A percentile compares a stretch with the other conserved stretches of the same genome.
Evolutionary conservation across 768 basidiomycete genomes (phyloP).

Genomic region (Trametes sanguinea): DNA sequence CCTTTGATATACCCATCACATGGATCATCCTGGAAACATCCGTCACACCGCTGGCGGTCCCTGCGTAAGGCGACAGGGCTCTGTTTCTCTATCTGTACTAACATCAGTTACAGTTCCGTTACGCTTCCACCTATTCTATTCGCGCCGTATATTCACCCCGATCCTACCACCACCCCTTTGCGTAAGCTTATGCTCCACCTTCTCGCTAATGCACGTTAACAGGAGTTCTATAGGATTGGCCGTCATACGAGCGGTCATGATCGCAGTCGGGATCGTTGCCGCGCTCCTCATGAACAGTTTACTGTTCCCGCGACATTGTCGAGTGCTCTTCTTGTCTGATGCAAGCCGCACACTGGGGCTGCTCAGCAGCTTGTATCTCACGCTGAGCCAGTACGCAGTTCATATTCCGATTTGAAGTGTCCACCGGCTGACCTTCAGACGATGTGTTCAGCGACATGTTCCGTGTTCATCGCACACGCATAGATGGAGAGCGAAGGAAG

Average conservation of each 20-base stretch:
- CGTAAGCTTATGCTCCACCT: constrained; percentile 25
- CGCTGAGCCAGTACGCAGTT: constrained; percentile 39
- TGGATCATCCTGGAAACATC: constrained; percentile 45
- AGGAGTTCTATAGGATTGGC: constrained; percentile 38
- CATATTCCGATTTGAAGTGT: background rate
- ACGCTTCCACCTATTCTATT: constrained; percentile 47
- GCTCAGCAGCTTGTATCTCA: constrained; percentile 46
- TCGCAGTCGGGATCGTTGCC: constrained; percentile 46
- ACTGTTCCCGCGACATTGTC: constrained; percentile 49
- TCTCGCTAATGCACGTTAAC: background rate
- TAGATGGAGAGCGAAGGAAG: constrained; percentile 36
- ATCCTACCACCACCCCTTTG: constrained; percentile 32
- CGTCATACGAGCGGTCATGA: constrained; percentile 42
- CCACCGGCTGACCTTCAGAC: background rate
- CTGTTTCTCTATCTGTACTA: background rate
- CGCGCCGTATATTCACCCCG: constrained; percentile 30
- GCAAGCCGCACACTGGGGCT: constrained; percentile 41
- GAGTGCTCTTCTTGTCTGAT: constrained; percentile 47
- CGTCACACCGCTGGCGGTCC: constrained; percentile 44
- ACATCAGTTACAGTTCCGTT: constrained; percentile 35
- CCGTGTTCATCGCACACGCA: constrained; percentile 27
- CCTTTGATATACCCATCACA: constrained; percentile 47
- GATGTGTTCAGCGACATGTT: constrained; percentile 38
- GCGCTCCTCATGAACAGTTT: constrained; percentile 47
- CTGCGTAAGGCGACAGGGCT: constrained; percentile 37